phyloP scores from a whole-genome alignment of 2,329 filamentous ascomycete species.

The Stromatinia cepivora region DNA sequence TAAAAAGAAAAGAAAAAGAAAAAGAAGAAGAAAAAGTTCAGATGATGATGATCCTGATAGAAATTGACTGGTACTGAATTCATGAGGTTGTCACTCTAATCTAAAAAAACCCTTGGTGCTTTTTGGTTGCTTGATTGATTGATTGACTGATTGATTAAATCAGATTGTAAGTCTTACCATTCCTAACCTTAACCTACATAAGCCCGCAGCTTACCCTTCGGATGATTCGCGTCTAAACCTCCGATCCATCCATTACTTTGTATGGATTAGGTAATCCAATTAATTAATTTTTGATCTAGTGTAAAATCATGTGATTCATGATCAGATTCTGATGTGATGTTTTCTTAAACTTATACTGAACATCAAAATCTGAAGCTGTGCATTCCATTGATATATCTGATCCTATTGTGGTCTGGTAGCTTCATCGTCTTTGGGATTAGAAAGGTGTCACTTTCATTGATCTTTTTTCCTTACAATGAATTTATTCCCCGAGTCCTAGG shows the following conservation, averaged over 20 bases:
- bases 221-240: conserved; percentile 8
- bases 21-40: neutral
- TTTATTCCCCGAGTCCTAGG: neutral
- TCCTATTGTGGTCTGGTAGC: neutral
- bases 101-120: conserved; percentile 1
- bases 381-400: neutral
- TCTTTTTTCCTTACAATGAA: neutral
- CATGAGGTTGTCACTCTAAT: neutral
- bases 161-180: too few species aligned
- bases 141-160: neutral
- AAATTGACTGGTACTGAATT: neutral
- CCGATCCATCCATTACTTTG: neutral
- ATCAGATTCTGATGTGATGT: neutral
- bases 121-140: neutral
- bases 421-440: neutral
- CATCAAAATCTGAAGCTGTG: neutral
- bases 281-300: neutral
- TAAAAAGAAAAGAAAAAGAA: neutral
- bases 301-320: neutral
- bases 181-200: neutral
- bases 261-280: too few species aligned
- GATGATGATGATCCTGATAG: neutral
- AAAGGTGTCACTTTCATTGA: neutral
- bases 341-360: neutral
- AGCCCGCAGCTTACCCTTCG: neutral